Conservation (phyloP, 176 grass and related monocot genomes). For the Rhipidocladum racemiflorum region DNA sequence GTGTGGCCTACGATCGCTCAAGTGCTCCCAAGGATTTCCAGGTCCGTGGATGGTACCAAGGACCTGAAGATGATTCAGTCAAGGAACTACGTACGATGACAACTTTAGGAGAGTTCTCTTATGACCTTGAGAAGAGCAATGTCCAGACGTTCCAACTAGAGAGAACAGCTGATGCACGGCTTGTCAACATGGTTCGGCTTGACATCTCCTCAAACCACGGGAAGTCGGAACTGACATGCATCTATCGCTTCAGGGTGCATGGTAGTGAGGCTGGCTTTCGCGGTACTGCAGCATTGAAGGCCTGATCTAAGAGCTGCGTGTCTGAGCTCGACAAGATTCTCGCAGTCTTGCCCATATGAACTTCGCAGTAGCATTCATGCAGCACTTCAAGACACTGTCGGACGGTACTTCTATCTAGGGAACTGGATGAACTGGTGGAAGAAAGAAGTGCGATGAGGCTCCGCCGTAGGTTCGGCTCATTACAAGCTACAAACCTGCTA, state of each 20-base stretch:
- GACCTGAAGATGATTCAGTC: slow-evolving; percentile 26
- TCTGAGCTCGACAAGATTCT: slow-evolving; percentile 1
- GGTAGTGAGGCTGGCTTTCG: slow-evolving; percentile 52
- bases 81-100: not conserved
- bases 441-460: not conserved
- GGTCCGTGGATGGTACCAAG: slow-evolving; percentile 62
- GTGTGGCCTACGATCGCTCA: slow-evolving; percentile 72
- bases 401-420: not conserved
- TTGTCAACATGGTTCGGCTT: slow-evolving; percentile 61
- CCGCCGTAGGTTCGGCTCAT: not conserved
- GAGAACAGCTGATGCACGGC: not conserved
- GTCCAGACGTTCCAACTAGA: slow-evolving; percentile 72
- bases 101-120: slow-evolving; percentile 57
- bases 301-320: slow-evolving; percentile 21
- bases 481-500: not conserved
- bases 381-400: not conserved
- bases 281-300: not conserved
- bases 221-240: slow-evolving; percentile 60
- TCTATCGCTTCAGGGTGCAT: slow-evolving; percentile 93
- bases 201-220: slow-evolving; percentile 77
- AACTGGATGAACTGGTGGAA: not conserved
- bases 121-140: slow-evolving; percentile 68
- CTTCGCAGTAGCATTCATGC: not conserved
- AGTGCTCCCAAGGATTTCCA: slow-evolving; percentile 81
- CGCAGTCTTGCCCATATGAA: not conserved